Evolutionary conservation across 306 rosid genomes (phyloP).

Genomic region (Chamaecrista fasciculata): DNA sequence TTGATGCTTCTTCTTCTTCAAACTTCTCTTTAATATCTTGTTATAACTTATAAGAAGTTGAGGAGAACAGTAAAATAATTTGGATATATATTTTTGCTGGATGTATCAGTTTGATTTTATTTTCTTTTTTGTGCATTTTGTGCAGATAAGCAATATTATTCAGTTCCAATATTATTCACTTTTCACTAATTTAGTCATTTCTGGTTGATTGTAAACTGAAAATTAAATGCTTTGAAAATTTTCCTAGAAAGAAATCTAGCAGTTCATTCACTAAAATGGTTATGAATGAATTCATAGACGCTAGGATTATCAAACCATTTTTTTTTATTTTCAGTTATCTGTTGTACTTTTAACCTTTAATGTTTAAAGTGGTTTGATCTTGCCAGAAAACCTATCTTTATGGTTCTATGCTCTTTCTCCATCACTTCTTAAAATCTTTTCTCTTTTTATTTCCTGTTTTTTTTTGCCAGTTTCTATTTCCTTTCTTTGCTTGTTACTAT

Average conservation of each 20-base stretch:
- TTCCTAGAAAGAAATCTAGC: slow-evolving; percentile 20
- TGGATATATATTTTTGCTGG: background rate
- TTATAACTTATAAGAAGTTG: slow-evolving; percentile 12
- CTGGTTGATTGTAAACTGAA: slow-evolving; percentile 1
- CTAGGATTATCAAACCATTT: slow-evolving; percentile 1
- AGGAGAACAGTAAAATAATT: background rate
- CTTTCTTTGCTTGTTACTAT: slow-evolving; percentile 9
- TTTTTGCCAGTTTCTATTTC: background rate
- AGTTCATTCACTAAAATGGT: slow-evolving; percentile 12
- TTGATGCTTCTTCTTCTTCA: slow-evolving; percentile 17
- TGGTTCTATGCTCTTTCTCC: slow-evolving; percentile 14
- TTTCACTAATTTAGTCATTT: background rate
- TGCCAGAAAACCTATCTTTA: background rate
- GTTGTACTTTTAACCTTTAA: slow-evolving; percentile 17
- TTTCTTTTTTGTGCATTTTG: background rate
- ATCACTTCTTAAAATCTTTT: background rate
- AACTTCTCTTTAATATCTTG: slow-evolving; percentile 18
- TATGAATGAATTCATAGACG: slow-evolving; percentile 19
- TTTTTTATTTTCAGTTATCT: background rate
- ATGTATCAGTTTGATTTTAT: slow-evolving; percentile 1
- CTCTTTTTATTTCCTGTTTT: background rate
- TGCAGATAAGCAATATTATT: slow-evolving; percentile 10
- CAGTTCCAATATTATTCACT: background rate
- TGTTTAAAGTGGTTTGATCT: slow-evolving; percentile 15
- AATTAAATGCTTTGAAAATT: slow-evolving; percentile 17